Evolutionary conservation across 306 rosid genomes (phyloP).

Genomic region (Quercus gilva): DNA sequence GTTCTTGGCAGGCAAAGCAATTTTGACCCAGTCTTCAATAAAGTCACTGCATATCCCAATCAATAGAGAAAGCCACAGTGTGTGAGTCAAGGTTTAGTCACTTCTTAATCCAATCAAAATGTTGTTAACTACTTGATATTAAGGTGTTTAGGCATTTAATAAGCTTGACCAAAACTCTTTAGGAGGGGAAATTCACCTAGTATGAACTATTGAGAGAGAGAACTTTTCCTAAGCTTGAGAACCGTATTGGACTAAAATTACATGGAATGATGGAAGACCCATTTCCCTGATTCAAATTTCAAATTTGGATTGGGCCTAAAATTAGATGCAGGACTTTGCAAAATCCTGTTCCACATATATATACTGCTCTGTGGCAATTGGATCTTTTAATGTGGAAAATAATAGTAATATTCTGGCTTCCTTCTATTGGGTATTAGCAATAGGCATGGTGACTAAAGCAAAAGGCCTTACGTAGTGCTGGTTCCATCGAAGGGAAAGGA

Average conservation of each 20-base stretch:
- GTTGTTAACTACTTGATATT: background rate
- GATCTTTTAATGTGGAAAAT: background rate
- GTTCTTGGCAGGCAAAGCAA: conserved; percentile 70
- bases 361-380: background rate
- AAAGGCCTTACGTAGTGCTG: background rate
- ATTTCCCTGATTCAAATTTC: background rate
- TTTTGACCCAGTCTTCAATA: conserved; percentile 87
- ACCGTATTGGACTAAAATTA: background rate
- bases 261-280: background rate
- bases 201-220: no score
- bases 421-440: no score
- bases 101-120: background rate
- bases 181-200: no score
- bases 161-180: no score
- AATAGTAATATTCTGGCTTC: background rate
- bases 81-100: background rate
- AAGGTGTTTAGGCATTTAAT: background rate
- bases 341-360: background rate
- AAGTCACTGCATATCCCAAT: conserved; percentile 52
- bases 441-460: background rate
- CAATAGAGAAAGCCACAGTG: background rate
- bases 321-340: background rate
- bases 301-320: background rate
- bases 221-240: background rate
- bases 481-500: background rate